Evolutionary conservation across 73 alveolate species (phyloP).

Genomic region (Breviolum minutum): DNA sequence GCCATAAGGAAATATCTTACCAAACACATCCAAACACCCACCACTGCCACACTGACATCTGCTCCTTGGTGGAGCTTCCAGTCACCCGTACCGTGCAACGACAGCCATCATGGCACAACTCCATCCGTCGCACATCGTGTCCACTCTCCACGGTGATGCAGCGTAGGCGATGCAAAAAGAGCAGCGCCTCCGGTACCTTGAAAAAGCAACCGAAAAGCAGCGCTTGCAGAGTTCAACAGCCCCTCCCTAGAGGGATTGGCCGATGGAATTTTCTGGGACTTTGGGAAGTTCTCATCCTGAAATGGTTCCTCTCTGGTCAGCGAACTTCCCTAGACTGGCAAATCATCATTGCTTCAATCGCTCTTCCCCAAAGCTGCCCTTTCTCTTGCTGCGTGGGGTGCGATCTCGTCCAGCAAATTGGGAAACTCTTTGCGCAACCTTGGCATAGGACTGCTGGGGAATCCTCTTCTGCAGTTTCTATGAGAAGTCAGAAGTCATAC

Average conservation of each 20-base stretch:
- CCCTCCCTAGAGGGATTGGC: no score
- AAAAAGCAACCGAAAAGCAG: background rate
- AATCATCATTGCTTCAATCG: no score
- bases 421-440: constrained; percentile 53
- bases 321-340: no score
- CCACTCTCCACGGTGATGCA: background rate
- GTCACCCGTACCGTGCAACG: background rate
- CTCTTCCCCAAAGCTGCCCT: no score
- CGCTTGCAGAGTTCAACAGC: background rate
- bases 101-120: background rate
- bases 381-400: background rate
- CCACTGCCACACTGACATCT: background rate
- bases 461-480: background rate
- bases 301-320: no score
- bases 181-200: constrained; percentile 49
- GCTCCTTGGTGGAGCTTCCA: background rate
- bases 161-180: constrained; percentile 49
- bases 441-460: background rate
- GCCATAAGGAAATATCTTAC: background rate
- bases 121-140: background rate
- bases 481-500: no score
- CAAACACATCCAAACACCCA: background rate
- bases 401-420: constrained; percentile 35
- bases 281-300: no score
- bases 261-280: no score